phyloP scores from a whole-genome alignment of 2,329 filamentous ascomycete genomes.

The Penicillium fuscoglaucum region DNA sequence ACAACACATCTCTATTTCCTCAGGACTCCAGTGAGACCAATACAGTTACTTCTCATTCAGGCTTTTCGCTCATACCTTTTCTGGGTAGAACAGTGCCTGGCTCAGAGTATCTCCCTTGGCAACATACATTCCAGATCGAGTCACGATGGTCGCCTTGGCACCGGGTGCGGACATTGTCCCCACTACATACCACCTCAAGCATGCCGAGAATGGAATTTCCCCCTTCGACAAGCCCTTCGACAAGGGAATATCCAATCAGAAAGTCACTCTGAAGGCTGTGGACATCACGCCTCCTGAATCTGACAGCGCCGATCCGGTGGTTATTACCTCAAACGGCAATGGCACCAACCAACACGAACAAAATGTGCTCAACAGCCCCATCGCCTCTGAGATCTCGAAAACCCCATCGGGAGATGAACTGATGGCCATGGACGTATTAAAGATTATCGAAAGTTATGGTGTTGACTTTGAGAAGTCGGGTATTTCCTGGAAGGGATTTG shows the following conservation, averaged over 20 bases:
- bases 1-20: neutral
- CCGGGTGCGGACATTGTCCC: constrained; percentile 16
- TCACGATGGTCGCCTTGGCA: constrained; percentile 21
- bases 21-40: neutral
- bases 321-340: constrained; percentile 20
- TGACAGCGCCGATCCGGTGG: constrained; percentile 9
- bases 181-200: constrained; percentile 7
- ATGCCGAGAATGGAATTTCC: constrained; percentile 9
- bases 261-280: neutral
- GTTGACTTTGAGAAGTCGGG: constrained; percentile 28
- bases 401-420: constrained; percentile 1
- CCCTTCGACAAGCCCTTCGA: neutral
- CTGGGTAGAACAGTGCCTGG: neutral
- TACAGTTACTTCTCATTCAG: neutral
- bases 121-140: constrained; percentile 1
- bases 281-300: constrained; percentile 8
- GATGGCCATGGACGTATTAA: constrained; percentile 23
- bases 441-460: constrained; percentile 30
- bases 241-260: neutral
- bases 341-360: constrained; percentile 6
- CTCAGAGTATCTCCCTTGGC: constrained; percentile 3
- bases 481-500: constrained; percentile 28
- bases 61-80: neutral
- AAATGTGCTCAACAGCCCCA: constrained; percentile 6
- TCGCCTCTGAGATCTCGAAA: neutral